Evolutionary conservation across 164 flowering plant genomes (phyloP), one percentile per base, ranked within the genome.

Genomic region (Annona cherimola): DNA sequence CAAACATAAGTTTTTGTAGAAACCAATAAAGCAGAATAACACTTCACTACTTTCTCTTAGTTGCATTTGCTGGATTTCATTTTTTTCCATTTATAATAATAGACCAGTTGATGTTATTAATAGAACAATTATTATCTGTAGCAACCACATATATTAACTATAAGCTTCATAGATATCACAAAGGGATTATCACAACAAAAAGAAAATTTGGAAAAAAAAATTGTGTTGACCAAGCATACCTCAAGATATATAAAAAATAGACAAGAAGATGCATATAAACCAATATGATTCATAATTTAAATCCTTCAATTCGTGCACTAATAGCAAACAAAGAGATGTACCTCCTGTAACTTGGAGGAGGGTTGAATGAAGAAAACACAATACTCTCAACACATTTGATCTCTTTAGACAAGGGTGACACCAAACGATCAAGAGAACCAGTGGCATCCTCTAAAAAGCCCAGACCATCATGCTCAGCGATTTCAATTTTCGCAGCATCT

Each of bases 271-370:
- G 19, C 42, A 16, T 8, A 19, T 16, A 4, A 66, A 66, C 11
- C 11, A 68, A 20, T 41, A n/a, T 14, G 50, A 40, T 43, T n/a
- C 20, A 59, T 42, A 44, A 55, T 67, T 61, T 19, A 43, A 19
- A 18, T 43, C 5, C 18, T 57, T 42, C 14, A 62, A 71, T 1
- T 26, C 35, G 35, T 26, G 5, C 39, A 44, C 40, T n/a, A 45
- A 18, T 11, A 54, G 41, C 35, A 2, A 43, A 16, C 45, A 67
- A 76, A 63, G 66, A 26, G 42, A 66, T 42, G 75, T 75, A 89
- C 99, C 97, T 92, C 84, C 97, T 84, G 78, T 92, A 77, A 80
- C 97, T 88, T 76, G 99, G 99, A 76, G 98, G 95, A 74, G 97
- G 99, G 75, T 96, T 93, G 69, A 96, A 90, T 43, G 99, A 88